Percentiles rank a stretch among this genome's conserved stretches.
phyloP scores from a whole-genome alignment of 768 basidiomycete genomes.

The Neoboletus brunneissimus region DNA sequence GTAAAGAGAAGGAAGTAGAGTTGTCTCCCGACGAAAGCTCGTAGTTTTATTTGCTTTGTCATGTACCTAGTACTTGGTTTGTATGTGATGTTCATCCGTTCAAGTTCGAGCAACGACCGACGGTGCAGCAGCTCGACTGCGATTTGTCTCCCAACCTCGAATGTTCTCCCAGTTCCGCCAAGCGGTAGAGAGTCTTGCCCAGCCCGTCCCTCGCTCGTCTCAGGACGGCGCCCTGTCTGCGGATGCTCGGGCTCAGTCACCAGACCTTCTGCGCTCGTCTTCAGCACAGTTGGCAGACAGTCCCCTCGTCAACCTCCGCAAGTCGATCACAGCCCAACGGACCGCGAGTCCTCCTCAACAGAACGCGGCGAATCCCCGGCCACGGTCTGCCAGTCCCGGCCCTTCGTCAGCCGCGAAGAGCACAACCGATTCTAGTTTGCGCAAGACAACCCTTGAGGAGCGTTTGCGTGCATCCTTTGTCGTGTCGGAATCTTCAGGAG shows the following conservation, averaged over 20 bases:
- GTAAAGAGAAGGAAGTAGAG: constrained; percentile 61
- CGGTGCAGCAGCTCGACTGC: background rate
- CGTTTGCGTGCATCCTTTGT: constrained; percentile 65
- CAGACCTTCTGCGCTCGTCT: constrained; percentile 34
- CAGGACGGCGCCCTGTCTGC: constrained; percentile 31
- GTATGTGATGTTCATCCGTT: background rate
- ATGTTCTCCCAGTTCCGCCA: constrained; percentile 79
- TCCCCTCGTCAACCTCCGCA: constrained; percentile 58
- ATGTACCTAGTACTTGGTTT: constrained; percentile 6
- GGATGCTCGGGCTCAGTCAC: constrained; percentile 38
- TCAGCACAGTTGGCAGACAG: constrained; percentile 60
- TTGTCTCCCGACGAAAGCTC: constrained; percentile 11
- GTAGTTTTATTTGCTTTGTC: constrained; percentile 12
- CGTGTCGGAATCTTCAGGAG: constrained; percentile 51
- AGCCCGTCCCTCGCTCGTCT: constrained; percentile 39
- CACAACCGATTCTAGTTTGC: constrained; percentile 23
- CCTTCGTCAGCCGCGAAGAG: constrained; percentile 20
- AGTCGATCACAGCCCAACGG: constrained; percentile 56
- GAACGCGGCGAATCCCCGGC: constrained; percentile 11
- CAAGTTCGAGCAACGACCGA: background rate
- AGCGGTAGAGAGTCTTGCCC: constrained; percentile 68
- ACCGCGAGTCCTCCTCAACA: constrained; percentile 39
- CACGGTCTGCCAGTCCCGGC: constrained; percentile 26
- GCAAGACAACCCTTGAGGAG: constrained; percentile 70
- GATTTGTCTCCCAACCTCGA: background rate